Evolutionary conservation across 2,329 filamentous ascomycete species (phyloP), one percentile per base, ranked within the genome.

Genomic region (Calonectria hawksworthii): DNA sequence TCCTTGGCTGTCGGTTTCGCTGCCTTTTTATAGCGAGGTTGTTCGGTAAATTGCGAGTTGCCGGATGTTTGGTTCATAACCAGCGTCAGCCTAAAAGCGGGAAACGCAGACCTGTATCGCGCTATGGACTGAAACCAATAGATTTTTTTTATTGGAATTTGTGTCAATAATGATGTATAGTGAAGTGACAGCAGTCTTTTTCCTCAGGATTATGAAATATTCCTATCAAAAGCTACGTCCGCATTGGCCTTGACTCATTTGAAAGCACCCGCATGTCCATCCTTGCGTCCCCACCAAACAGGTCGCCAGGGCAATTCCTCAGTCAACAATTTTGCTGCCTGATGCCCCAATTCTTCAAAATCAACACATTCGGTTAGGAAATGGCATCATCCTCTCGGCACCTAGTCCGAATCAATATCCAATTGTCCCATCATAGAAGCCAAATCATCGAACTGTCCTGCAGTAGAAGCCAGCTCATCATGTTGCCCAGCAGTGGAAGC

Each of bases 11-110:
- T 61, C 13, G 4, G 52, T 30, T 28, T 18, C n/a, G n/a, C 38
- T 23, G 50, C 34, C 54, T 63, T 70, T 51, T 61, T 30, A 26
- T 70, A 70, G 66, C 11, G 54, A 64, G 61, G 38, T 21, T 30
- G 3, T 65, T 65, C 61, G 61, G 61, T 18, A 65, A 50, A n/a
- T 30, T 7, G 10, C 26, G 30, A 68, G 34, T 68, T 65, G 41
- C 38, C 41, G 41, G 13, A 23, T 65, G 13, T 26, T 63, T 18
- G 38, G 56, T 8, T 36, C 34, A 7, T 18, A 21, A 13, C 16
- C 13, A 26, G 23, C 14, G n/a, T 41, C 32, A 41, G n/a, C 34
- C 56, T 23, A 23, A 28, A 63, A 28, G 34, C 21, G 14, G 34
- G 34, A 26, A n/a, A 41, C 11, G 3, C 10, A 63, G 30, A 63